Evolutionary conservation across 1,284 basidiomycete genomes (phyloP), one percentile per base, ranked within the genome.

Genomic region (Baeospora myosura): DNA sequence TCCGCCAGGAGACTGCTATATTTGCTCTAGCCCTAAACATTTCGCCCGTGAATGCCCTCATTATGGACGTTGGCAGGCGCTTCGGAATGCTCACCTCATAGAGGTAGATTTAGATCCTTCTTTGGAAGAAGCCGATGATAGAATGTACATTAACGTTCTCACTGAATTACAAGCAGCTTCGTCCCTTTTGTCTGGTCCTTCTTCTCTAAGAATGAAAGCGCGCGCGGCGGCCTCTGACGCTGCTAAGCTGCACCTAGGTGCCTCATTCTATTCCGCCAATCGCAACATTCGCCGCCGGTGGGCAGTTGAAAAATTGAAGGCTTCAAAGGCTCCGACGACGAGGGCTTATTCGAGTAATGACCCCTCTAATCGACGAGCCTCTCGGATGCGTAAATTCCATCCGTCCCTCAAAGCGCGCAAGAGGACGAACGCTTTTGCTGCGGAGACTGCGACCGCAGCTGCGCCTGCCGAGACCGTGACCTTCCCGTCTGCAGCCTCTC

Each of bases 11-110:
- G 18, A 17, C 17, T 49, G 48, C 30, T 47, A 31, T 16, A 43
- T 50, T 1, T 50, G 48, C 41, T 41, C 46, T 0, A 50, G 48
- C 23, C 48, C 46, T 1, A 43, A 41, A 1, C 48, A 50, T 18
- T 23, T 41, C 22, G 43, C 39, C 6, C 20, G 26, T 4, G 41
- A 43, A 11, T 49, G 48, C 28, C 34, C 45, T 7, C 42, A 47
- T 21, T 44, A 22, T 11, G 42, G 48, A 2, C 25, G 31, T 6
- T 49, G 45, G 45, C n/a, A 23, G 1, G 26, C 38, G 1, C n/a
- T 49, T 5, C 8, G 36, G 1, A 24, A 17, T 6, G 40, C 31
- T 3, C 41, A 48, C 29, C 14, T 45, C 11, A 31, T 36, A 16
- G 5, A 16, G 5, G 23, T 32, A 22, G 28, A 42, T 8, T 16